A percentile compares a stretch with the other conserved stretches of the same genome.
These are phyloP conservation scores for Candida xyloterini DNA, from an alignment of 805 yeast genomes.

Conservation along the genomic window DNA sequence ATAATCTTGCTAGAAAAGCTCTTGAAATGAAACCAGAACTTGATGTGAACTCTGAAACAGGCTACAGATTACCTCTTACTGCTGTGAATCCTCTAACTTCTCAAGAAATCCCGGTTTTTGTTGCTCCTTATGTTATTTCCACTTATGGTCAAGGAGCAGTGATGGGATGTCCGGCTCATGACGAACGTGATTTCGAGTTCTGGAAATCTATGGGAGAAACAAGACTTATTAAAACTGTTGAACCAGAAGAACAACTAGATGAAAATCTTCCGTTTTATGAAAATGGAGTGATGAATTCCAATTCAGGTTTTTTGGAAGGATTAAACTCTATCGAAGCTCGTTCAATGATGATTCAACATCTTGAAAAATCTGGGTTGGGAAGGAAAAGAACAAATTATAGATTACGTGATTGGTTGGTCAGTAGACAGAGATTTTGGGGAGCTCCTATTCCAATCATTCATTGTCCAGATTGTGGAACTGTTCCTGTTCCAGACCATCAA, in stretches of 20 bases:
- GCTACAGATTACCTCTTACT: slow-evolving; percentile 46
- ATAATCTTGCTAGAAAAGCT: slow-evolving; percentile 50
- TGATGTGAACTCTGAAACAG: slow-evolving; percentile 46
- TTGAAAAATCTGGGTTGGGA: slow-evolving; percentile 39
- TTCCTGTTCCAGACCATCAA: slow-evolving; percentile 85
- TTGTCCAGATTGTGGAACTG: slow-evolving; percentile 82
- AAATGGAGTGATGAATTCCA: slow-evolving; percentile 46
- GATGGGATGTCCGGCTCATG: slow-evolving; percentile 98
- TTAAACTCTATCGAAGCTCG: slow-evolving; percentile 53
- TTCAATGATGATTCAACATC: slow-evolving; percentile 32
- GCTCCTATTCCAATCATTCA: slow-evolving; percentile 96
- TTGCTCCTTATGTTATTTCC: slow-evolving; percentile 86
- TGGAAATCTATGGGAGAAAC: slow-evolving; percentile 65
- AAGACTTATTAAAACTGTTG: slow-evolving; percentile 42
- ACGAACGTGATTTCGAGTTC: slow-evolving; percentile 75
- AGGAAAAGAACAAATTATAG: slow-evolving; percentile 49
- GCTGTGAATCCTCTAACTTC: slow-evolving; percentile 60
- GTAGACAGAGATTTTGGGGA: slow-evolving; percentile 97
- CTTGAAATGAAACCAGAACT: slow-evolving; percentile 41
- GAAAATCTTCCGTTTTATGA: slow-evolving; percentile 26
- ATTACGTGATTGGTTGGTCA: slow-evolving; percentile 90
- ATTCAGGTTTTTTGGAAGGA: slow-evolving; percentile 52
- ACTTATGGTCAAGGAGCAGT: slow-evolving; percentile 91
- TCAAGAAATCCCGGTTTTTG: slow-evolving; percentile 66
- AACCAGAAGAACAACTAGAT: slow-evolving; percentile 31